Percentiles rank a stretch among this genome's conserved stretches.
These are phyloP conservation scores for Kappamyces sp. DNA, from an alignment of 192 early-diverging fungal species.

Conservation along the genomic window DNA sequence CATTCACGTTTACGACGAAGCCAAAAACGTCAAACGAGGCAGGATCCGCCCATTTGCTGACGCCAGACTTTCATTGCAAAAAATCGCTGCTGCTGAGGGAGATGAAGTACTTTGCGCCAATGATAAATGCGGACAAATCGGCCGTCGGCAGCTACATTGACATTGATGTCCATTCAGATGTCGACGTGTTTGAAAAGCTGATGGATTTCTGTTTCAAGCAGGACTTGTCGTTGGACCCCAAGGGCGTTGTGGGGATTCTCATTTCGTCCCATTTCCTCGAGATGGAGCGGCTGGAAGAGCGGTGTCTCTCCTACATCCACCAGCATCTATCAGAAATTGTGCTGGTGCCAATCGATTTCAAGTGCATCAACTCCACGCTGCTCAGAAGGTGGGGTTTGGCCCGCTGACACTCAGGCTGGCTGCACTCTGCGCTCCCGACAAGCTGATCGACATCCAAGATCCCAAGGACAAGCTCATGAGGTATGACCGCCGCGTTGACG, in stretches of 20 bases:
- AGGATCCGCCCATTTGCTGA: constrained; percentile 17
- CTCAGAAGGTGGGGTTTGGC: constrained; percentile 27
- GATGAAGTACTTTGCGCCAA: constrained; percentile 46
- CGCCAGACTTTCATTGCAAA: constrained; percentile 47
- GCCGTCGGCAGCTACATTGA: constrained; percentile 15
- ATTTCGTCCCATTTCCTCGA: constrained; percentile 49
- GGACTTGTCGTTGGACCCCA: constrained; percentile 31
- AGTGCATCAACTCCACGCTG: constrained; percentile 31
- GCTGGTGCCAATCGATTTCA: constrained; percentile 43
- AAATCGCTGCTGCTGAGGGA: constrained; percentile 32
- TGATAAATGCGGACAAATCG: constrained; percentile 24
- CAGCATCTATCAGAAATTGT: constrained; percentile 42
- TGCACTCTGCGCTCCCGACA: constrained; percentile 25
- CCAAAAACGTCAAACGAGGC: constrained; percentile 30
- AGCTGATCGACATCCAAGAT: constrained; percentile 29
- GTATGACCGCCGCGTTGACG: constrained; percentile 18
- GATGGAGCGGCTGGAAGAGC: constrained; percentile 40
- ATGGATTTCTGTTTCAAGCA: constrained; percentile 30
- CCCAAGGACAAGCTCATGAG: constrained; percentile 36
- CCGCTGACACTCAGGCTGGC: constrained; percentile 22
- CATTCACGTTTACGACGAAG: constrained; percentile 51
- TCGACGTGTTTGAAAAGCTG: constrained; percentile 54
- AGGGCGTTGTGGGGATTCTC: constrained; percentile 41
- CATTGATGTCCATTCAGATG: constrained; percentile 53
- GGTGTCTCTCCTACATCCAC: constrained; percentile 39